Percentiles rank a stretch among this genome's conserved stretches.
Evolutionary conservation across 257 asterid species (phyloP).

Genomic region (Lantana camara): DNA sequence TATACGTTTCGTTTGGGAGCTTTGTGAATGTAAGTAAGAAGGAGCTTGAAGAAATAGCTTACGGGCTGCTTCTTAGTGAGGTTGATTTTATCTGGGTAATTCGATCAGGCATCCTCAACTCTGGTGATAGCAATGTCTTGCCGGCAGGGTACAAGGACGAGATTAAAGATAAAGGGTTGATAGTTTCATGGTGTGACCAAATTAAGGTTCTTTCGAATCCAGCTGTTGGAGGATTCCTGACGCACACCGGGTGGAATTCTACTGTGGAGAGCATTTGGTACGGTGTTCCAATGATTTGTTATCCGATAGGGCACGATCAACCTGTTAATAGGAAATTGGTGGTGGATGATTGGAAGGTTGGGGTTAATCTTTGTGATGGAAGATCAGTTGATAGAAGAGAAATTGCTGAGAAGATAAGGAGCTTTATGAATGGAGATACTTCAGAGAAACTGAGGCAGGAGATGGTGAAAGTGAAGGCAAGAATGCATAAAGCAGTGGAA

Average conservation of each 20-base stretch:
- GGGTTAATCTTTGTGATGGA: slow-evolving; percentile 32
- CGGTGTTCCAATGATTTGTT: slow-evolving; percentile 49
- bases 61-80: slow-evolving; percentile 45
- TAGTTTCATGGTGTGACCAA: slow-evolving; percentile 59
- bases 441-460: slow-evolving; percentile 4
- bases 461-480: background rate
- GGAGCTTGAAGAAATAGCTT: slow-evolving; percentile 38
- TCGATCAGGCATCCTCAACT: slow-evolving; percentile 42
- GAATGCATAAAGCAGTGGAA: slow-evolving; percentile 17
- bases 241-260: slow-evolving; percentile 62
- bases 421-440: slow-evolving; percentile 25
- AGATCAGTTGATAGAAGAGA: slow-evolving; percentile 20
- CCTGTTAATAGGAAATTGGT: slow-evolving; percentile 37
- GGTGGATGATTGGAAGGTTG: slow-evolving; percentile 45
- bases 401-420: slow-evolving; percentile 38
- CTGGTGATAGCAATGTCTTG: slow-evolving; percentile 24
- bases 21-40: slow-evolving; percentile 25
- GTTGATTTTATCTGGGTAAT: slow-evolving; percentile 57
- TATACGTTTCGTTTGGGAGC: slow-evolving; percentile 56
- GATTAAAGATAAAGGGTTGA: slow-evolving; percentile 34
- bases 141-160: slow-evolving; percentile 39
- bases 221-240: slow-evolving; percentile 50
- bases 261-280: slow-evolving; percentile 52
- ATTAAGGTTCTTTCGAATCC: slow-evolving; percentile 39
- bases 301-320: slow-evolving; percentile 36